Conservation (phyloP, 1,284 basidiomycete species). For the Waitea zeae region DNA sequence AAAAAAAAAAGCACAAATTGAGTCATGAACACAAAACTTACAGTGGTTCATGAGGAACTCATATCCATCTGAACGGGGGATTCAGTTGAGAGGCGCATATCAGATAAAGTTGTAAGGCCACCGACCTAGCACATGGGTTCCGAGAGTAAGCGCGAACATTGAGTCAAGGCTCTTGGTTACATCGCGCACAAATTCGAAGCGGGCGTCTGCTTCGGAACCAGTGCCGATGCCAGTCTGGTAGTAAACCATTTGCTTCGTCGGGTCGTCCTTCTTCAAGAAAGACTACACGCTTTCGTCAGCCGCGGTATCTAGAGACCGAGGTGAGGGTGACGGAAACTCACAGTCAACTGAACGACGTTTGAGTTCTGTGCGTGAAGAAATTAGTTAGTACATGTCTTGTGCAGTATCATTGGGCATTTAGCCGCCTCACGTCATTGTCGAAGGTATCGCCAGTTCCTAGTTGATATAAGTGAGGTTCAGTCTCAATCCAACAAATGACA, state of each 20-base stretch:
- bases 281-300: not conserved
- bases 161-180: slow-evolving; percentile 21
- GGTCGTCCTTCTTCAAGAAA: not conserved
- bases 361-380: not conserved
- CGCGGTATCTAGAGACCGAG: too few relatives aligned
- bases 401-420: not conserved
- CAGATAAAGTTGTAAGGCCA: too few relatives aligned
- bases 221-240: slow-evolving; percentile 9
- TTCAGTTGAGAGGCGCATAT: too few relatives aligned
- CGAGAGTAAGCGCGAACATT: slow-evolving; percentile 22
- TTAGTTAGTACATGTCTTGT: not conserved
- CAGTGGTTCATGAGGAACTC: too few relatives aligned
- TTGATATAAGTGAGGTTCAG: too few relatives aligned
- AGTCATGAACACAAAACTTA: too few relatives aligned
- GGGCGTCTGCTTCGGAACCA: slow-evolving; percentile 16
- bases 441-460: slow-evolving; percentile 3
- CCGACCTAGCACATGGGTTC: slow-evolving; percentile 27
- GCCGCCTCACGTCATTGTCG: slow-evolving; percentile 1
- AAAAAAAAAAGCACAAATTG: too few relatives aligned
- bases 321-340: slow-evolving; percentile 34
- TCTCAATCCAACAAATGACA: too few relatives aligned
- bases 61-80: too few relatives aligned
- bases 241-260: slow-evolving; percentile 2
- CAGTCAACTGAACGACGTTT: slow-evolving; percentile 1
- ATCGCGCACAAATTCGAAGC: slow-evolving; percentile 17